Percentiles rank a stretch among this genome's conserved stretches.
phyloP scores from a whole-genome alignment of 176 grass and related monocot species.

The Oryza australiensis region DNA sequence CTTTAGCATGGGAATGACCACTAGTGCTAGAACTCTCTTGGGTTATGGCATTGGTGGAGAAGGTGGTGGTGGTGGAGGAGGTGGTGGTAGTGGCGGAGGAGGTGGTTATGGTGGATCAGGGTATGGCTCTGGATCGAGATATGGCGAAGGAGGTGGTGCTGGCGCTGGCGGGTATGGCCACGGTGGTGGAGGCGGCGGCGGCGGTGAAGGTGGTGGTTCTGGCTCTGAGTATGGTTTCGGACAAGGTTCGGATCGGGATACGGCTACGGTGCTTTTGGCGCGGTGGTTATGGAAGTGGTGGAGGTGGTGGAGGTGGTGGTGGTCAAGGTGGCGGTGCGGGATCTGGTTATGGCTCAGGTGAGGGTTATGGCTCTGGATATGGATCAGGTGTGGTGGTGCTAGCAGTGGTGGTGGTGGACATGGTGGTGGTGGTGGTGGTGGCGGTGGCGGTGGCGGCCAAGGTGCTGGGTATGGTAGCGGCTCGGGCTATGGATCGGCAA shows the following conservation, averaged over 20 bases:
- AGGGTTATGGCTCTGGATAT: conserved; percentile 32
- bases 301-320: neutral
- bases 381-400: neutral
- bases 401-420: neutral
- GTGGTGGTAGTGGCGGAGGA: neutral
- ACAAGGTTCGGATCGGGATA: conserved; percentile 7
- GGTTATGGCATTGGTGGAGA: neutral
- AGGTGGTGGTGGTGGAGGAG: neutral
- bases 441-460: neutral
- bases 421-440: neutral
- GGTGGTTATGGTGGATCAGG: neutral
- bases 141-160: neutral
- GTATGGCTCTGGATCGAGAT: neutral
- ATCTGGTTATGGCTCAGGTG: conserved; percentile 1
- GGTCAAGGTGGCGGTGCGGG: neutral
- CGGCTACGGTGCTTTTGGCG: neutral
- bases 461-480: conserved; percentile 7
- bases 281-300: conserved; percentile 28
- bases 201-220: neutral
- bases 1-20: neutral
- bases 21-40: neutral
- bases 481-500: conserved; percentile 23
- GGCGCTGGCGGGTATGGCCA: neutral
- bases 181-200: neutral
- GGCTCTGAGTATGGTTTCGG: neutral